Evolutionary conservation across 164 flowering plant genomes (phyloP), one percentile per base, ranked within the genome.

Genomic region (Berberis vulgaris): DNA sequence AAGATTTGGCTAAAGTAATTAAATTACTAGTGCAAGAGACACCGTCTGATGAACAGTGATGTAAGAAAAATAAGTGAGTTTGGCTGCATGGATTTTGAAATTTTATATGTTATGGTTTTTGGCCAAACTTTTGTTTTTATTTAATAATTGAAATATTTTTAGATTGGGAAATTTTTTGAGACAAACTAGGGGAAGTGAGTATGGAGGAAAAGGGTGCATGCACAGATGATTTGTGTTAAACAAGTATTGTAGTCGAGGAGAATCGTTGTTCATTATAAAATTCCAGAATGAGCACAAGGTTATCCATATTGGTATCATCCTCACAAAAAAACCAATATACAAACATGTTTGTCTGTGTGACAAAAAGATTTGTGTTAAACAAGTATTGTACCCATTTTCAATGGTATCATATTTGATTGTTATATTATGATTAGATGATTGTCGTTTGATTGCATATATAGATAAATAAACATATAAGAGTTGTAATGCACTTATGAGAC

Each of bases 31-130:
- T 5, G 49, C 49, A 60, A 46, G 77, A 49, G 72, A 74, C 76
- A 78, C 61, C 6, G 49, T 62, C 76, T 68, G 72, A 64, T 59
- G 26, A 26, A 64, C 6, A 45, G 59, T 74, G 76, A 78, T 67
- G 77, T 75, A 58, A 65, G 79, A 71, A 43, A 71, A 74, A 52
- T 6, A 41, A 49, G 66, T 38, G 61, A 45, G 61, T 40, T 66
- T 62, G 71, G 63, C 47, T 66, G 43, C 69, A 72, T 54, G 74
- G 69, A 61, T 6, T 61, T 71, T 79, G 26, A 26, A 26, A 26
- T 26, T 26, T 26, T 26, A 26, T 26, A 26, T 26, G 26, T 26
- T 26, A 26, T 26, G 26, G 26, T 26, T 26, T 26, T 26, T 26
- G 26, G 26, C 26, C 2, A 1, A 7, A 58, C 44, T 26, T 59